Base-by-base conservation (phyloP, 78 protist genomes). In the Cavenderia fasciculata region DNA sequence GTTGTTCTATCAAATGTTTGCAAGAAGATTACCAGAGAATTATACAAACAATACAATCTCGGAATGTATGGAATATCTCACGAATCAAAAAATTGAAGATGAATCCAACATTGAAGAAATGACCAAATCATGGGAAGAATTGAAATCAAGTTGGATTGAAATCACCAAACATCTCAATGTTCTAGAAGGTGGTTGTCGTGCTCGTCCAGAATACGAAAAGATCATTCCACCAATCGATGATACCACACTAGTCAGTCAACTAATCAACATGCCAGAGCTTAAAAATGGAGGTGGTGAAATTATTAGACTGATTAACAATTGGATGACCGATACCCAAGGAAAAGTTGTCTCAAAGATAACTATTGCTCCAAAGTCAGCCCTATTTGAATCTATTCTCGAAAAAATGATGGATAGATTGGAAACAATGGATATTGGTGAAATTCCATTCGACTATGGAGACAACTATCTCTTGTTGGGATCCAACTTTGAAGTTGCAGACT, bases 141-240 rank as follows among this genome's bases (percentile, higher is more conserved):
- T 57, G 6, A 33, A 57, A 34, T 29, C 21, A 12, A 27, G 73
- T 12, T 82, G 90, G 90, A 31, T 11, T 0, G 25, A 25, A 4
- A 66, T 66, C 2, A 51, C 31, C 6, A 25, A 56, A 21, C 59
- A 78, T 14, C 56, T 82, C 41, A 31, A 82, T 7, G 8, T 56
- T 7, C 65, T 82, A 27, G 90, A 82, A 68, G 90, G 90, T 56
- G 90, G 90, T 33, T 82, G 90, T 33, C 56, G 77, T 8, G 69
- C 36, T 8, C 49, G 49, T 41, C 74, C 90, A 21, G 90, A 65
- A n/a, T 61, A 56, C 49, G 90, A 82, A 68, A 82, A 82, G 33
- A 61, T 57, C 6, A 52, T 72, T 0, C 59, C 49, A 19, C 73
- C 56, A 12, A 65, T 82, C 59, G n/a, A 38, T 12, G 72, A 82